phyloP scores from a whole-genome alignment of 768 basidiomycete species.

The Podaxis sp. region DNA sequence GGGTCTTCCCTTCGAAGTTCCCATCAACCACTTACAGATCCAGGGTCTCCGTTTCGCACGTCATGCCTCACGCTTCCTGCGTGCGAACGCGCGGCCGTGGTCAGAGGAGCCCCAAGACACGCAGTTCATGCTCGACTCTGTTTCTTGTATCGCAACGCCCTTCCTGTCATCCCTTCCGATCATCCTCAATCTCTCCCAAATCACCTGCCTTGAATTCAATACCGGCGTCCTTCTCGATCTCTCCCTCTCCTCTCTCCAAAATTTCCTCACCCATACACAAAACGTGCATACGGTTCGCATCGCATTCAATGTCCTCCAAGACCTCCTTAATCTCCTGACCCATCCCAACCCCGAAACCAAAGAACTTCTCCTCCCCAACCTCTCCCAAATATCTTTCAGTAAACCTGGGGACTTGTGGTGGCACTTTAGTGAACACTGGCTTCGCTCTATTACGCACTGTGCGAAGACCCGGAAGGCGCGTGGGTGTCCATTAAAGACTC shows the following conservation, averaged over 20 bases:
- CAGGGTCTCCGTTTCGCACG: slow-evolving; percentile 23
- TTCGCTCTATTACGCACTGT: slow-evolving; percentile 20
- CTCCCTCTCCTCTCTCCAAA: slow-evolving; percentile 18
- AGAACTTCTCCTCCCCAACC: slow-evolving; percentile 24
- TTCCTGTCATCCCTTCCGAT: slow-evolving; percentile 8
- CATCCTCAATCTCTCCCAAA: slow-evolving; percentile 22
- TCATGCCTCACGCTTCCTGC: slow-evolving; percentile 25
- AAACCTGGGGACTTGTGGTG: slow-evolving; percentile 33
- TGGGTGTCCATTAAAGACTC: slow-evolving; percentile 18
- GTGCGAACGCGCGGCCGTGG: slow-evolving; percentile 20
- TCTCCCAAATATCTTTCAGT: slow-evolving; percentile 30
- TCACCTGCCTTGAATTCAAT: slow-evolving; percentile 33
- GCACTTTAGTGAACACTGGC: slow-evolving; percentile 32
- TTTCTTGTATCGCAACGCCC: slow-evolving; percentile 17
- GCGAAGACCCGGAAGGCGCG: slow-evolving; percentile 17
- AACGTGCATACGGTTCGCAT: slow-evolving; percentile 27
- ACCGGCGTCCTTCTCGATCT: slow-evolving; percentile 29
- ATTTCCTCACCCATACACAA: slow-evolving; percentile 20
- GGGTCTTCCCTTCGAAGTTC: slow-evolving; percentile 20
- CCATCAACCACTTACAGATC: slow-evolving; percentile 9
- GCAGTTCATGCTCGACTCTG: slow-evolving; percentile 26
- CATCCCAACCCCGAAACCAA: not conserved
- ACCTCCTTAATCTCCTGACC: slow-evolving; percentile 24
- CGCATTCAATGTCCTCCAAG: slow-evolving; percentile 31
- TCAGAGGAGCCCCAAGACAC: slow-evolving; percentile 19